Evolutionary conservation across 495 filamentous ascomycete species (phyloP).

Genomic region (Daldinia caldariorum): DNA sequence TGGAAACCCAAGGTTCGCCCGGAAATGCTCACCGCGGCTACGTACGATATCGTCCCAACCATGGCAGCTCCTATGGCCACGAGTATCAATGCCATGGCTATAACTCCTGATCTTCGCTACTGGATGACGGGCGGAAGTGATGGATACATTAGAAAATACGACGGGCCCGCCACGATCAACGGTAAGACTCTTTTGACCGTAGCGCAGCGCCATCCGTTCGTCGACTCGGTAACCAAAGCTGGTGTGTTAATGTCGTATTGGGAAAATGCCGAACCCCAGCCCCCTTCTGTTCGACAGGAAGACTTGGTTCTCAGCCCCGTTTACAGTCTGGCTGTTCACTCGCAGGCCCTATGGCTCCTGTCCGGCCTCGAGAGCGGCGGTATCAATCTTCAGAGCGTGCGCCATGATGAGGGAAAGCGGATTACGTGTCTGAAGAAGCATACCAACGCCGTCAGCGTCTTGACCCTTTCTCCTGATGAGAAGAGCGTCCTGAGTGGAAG

Average conservation of each 20-base stretch:
- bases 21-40: slow-evolving; percentile 81
- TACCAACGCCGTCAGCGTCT: slow-evolving; percentile 89
- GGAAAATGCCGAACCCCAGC: slow-evolving; percentile 78
- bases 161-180: slow-evolving; percentile 94
- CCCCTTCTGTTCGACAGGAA: slow-evolving; percentile 58
- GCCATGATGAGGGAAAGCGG: slow-evolving; percentile 92
- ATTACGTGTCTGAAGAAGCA: slow-evolving; percentile 84
- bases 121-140: slow-evolving; percentile 94
- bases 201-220: slow-evolving; percentile 95
- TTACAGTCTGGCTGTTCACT: slow-evolving; percentile 91
- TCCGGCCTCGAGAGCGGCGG: slow-evolving; percentile 89
- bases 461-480: slow-evolving; percentile 85
- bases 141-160: slow-evolving; percentile 94
- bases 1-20: slow-evolving; percentile 74
- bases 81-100: slow-evolving; percentile 90
- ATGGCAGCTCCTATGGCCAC: slow-evolving; percentile 96
- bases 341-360: slow-evolving; percentile 88
- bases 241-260: slow-evolving; percentile 94
- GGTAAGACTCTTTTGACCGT: slow-evolving; percentile 94
- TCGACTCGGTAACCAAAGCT: slow-evolving; percentile 95
- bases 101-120: slow-evolving; percentile 95
- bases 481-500: slow-evolving; percentile 88
- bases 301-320: slow-evolving; percentile 78
- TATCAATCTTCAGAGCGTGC: slow-evolving; percentile 93
- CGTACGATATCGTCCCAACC: slow-evolving; percentile 96